A percentile compares a stretch with the other conserved stretches of the same genome.
Evolutionary conservation across 1,139 yeast species (phyloP).

Genomic region (Schizosaccharomyces versatilis): DNA sequence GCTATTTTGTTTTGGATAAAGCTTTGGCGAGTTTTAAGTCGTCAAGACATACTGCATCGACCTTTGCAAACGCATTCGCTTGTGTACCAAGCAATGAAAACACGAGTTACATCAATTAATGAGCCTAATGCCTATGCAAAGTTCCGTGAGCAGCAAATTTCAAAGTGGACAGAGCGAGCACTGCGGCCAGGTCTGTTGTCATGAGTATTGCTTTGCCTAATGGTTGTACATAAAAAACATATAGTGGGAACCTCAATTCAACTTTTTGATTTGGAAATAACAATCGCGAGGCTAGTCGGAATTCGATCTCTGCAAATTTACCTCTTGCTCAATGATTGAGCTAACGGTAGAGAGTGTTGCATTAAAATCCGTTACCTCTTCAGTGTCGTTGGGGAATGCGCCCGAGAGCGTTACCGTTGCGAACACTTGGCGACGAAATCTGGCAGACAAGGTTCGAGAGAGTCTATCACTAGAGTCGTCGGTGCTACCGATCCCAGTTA

Average conservation of each 20-base stretch:
- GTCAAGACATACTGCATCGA: background rate
- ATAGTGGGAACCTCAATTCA: background rate
- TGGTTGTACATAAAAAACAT: background rate
- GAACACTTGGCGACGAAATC: background rate
- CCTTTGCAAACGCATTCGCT: too few species aligned
- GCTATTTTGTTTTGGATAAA: background rate
- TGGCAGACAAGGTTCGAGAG: background rate
- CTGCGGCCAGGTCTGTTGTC: background rate
- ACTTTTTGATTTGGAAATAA: background rate
- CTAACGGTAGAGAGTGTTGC: background rate
- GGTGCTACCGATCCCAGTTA: constrained; percentile 3
- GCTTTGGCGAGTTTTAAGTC: background rate
- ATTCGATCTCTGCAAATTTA: background rate
- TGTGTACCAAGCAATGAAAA: too few species aligned
- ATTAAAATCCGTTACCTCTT: background rate
- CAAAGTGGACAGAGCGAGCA: background rate
- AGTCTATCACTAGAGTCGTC: constrained; percentile 3
- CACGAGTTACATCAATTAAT: background rate
- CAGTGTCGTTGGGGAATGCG: background rate
- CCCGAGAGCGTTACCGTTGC: background rate
- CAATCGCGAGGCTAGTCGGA: background rate
- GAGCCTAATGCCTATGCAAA: background rate
- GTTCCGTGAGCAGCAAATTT: background rate
- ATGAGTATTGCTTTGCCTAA: background rate
- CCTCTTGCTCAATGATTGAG: background rate